These are phyloP conservation scores for Euphorbia tirucalli DNA, from an alignment of 345 rosid species.

Conservation along the genomic window DNA sequence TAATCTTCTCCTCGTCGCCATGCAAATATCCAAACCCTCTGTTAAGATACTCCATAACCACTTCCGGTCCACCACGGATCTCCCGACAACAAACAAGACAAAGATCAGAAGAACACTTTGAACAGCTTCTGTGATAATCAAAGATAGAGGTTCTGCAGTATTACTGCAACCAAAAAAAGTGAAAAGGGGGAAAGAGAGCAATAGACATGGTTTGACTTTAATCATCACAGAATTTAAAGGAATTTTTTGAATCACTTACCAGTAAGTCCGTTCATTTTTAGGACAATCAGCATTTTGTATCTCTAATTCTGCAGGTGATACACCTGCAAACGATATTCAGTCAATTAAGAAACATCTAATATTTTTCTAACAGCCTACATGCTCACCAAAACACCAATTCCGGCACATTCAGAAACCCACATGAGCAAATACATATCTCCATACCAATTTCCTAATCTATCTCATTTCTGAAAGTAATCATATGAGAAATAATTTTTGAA, in stretches of 20 bases:
- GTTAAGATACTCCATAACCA: slow-evolving; percentile 10
- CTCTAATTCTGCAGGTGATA: slow-evolving; percentile 6
- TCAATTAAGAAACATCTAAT: not conserved
- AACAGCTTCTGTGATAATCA: slow-evolving; percentile 27
- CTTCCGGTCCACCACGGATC: slow-evolving; percentile 20
- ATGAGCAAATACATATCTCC: too few relatives aligned
- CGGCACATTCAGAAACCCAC: not conserved
- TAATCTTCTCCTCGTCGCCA: slow-evolving; percentile 28
- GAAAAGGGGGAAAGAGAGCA: not conserved
- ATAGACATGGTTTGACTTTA: not conserved
- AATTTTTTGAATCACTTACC: not conserved
- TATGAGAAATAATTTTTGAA: too few relatives aligned
- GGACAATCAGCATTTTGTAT: slow-evolving; percentile 15
- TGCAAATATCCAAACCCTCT: slow-evolving; percentile 27
- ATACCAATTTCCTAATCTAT: too few relatives aligned
- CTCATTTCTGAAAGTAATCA: too few relatives aligned
- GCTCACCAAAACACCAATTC: not conserved
- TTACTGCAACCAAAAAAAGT: slow-evolving; percentile 33
- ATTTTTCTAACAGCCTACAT: not conserved
- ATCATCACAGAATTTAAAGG: not conserved
- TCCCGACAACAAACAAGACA: slow-evolving; percentile 31
- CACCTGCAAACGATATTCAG: not conserved
- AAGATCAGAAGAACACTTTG: slow-evolving; percentile 22
- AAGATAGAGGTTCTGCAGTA: slow-evolving; percentile 53
- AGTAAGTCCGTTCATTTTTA: slow-evolving; percentile 7